These are phyloP conservation scores for Ambrosia hybrid DNA, from an alignment of 140 eudicot genomes.

Conservation along the genomic window DNA sequence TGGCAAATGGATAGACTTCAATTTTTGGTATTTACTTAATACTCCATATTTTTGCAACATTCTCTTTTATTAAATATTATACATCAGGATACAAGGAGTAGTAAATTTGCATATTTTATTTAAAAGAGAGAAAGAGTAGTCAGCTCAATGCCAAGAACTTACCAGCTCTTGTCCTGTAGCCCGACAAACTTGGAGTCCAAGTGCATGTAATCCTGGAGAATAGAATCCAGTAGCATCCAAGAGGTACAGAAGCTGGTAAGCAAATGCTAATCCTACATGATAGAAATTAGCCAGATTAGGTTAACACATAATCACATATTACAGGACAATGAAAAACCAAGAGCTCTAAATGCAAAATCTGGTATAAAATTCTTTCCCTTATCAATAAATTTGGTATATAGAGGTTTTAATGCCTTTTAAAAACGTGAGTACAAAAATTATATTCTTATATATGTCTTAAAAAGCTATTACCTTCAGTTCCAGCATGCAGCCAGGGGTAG, in stretches of 20 bases:
- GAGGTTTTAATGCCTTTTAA: too few relatives aligned
- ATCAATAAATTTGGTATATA: too few relatives aligned
- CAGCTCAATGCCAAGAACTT: conserved; percentile 9
- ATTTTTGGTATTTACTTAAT: not conserved
- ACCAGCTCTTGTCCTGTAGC: conserved; percentile 99
- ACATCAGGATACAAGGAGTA: too few relatives aligned
- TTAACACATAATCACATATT: not conserved
- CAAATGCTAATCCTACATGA: conserved; percentile 86
- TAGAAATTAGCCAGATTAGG: conserved; percentile 24
- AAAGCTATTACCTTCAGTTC: conserved; percentile 72
- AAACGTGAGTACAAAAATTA: too few relatives aligned
- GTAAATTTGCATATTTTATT: not conserved
- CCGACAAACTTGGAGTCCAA: conserved; percentile 94
- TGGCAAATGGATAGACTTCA: not conserved
- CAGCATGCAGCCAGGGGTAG: conserved; percentile 98
- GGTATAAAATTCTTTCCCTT: too few relatives aligned
- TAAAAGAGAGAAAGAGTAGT: not conserved
- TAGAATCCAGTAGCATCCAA: conserved; percentile 99
- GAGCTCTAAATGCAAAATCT: too few relatives aligned
- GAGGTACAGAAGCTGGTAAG: conserved; percentile 87
- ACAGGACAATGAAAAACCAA: conserved; percentile 5
- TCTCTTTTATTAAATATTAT: too few relatives aligned
- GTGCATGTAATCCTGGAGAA: conserved; percentile 86
- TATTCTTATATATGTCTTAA: not conserved
- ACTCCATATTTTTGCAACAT: not conserved